Percentiles rank a stretch among this genome's conserved stretches.
Conservation (phyloP, 176 grass and related monocot species). For the Phoenix dactylifera region DNA sequence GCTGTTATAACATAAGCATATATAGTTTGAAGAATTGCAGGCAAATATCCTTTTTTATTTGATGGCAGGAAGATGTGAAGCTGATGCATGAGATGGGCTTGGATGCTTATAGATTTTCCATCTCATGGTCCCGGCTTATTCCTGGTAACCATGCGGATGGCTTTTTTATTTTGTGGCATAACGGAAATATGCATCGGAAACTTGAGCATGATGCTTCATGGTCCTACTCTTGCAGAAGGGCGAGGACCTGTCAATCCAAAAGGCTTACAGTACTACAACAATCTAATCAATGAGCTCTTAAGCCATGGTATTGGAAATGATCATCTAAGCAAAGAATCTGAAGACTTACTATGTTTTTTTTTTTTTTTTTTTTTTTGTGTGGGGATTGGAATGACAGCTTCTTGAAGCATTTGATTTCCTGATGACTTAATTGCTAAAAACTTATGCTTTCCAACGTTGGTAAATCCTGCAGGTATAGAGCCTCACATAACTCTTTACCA, state of each 20-base stretch:
- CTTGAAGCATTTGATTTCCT: too few species aligned
- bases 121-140: slow-evolving; percentile 58
- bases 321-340: neutral
- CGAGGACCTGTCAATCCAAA: slow-evolving; percentile 72
- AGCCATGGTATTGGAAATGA: slow-evolving; percentile 25
- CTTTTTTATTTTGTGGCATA: too few species aligned
- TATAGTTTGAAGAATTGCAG: neutral
- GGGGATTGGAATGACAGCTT: too few species aligned
- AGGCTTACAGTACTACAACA: slow-evolving; percentile 74
- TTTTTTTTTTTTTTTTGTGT: too few species aligned
- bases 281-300: slow-evolving; percentile 60
- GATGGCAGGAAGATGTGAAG: slow-evolving; percentile 63
- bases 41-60: neutral
- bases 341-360: too few species aligned
- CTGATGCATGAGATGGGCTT: slow-evolving; percentile 71
- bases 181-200: too few species aligned
- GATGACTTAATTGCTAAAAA: too few species aligned
- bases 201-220: too few species aligned
- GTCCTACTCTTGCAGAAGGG: slow-evolving; percentile 44
- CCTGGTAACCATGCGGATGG: slow-evolving; percentile 26
- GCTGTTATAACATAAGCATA: neutral
- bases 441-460: too few species aligned
- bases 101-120: slow-evolving; percentile 82
- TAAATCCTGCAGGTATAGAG: slow-evolving; percentile 41
- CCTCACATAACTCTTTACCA: slow-evolving; percentile 73